Conservation (phyloP, 345 rosid genomes). For the Eutrema japonicum region DNA sequence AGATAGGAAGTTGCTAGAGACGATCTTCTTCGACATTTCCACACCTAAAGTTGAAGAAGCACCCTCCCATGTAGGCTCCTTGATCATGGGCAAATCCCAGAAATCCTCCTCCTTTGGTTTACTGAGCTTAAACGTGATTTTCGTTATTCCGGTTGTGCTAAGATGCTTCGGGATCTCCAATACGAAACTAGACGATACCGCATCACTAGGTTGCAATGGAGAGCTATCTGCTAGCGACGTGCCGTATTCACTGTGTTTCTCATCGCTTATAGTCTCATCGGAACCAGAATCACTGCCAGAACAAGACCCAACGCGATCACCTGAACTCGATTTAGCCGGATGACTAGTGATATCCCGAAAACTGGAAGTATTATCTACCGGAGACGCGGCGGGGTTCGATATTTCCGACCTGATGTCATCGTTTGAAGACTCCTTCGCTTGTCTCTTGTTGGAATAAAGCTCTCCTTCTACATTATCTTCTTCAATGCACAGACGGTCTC, state of each 20-base stretch:
- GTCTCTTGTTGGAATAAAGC: slow-evolving; percentile 51
- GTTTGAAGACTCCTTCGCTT: slow-evolving; percentile 61
- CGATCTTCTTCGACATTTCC: slow-evolving; percentile 57
- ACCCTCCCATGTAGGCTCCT: slow-evolving; percentile 15
- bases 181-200: slow-evolving; percentile 59
- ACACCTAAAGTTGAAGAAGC: slow-evolving; percentile 15
- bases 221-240: slow-evolving; percentile 11
- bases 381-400: slow-evolving; percentile 65
- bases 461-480: slow-evolving; percentile 44
- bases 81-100: slow-evolving; percentile 2
- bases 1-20: slow-evolving; percentile 72
- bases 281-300: slow-evolving; percentile 41
- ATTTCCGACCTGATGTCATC: slow-evolving; percentile 84
- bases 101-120: slow-evolving; percentile 57
- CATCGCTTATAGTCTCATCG: slow-evolving; percentile 58
- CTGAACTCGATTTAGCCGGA: slow-evolving; percentile 38
- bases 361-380: slow-evolving; percentile 48
- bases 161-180: slow-evolving; percentile 84
- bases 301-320: slow-evolving; percentile 43
- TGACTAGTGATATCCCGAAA: slow-evolving; percentile 63
- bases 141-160: slow-evolving; percentile 77
- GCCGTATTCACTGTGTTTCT: slow-evolving; percentile 47
- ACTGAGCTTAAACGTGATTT: slow-evolving; percentile 80
- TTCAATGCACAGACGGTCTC: slow-evolving; percentile 46
- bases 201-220: slow-evolving; percentile 33